Evolutionary conservation across 306 rosid genomes (phyloP), one percentile per base, ranked within the genome.

Genomic region (Glycine soja): DNA sequence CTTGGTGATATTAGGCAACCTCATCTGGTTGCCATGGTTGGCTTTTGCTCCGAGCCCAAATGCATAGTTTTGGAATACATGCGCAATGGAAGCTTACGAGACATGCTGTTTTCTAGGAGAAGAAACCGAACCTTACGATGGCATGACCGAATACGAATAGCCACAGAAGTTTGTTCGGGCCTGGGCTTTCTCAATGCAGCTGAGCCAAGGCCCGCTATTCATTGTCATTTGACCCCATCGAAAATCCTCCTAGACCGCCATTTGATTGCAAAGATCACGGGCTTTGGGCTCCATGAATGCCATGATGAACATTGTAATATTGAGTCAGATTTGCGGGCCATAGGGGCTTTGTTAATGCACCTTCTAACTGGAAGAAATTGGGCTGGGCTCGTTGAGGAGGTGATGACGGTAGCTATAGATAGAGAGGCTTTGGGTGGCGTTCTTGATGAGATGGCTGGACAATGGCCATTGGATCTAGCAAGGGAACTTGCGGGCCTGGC

Each of bases 391-490:
- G 34, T 76, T n/a, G 88, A 89, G 7, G 87, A 74, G 88, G 86
- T 87, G 4, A 45, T 87, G 81, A 38, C 16, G 4, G 4, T 10
- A 85, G 82, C 62, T 2, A 78, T 42, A 73, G 88, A 84, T 10
- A 80, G 14, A 67, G 81, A 65, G 0, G 80, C 75, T 7, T 48
- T 90, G 72, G 86, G 71, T 7, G 52, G 19, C 69, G 84, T 73
- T 72, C 65, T 91, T 42, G 97, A 94, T 43, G 79, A 84, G 59
- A 75, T 8, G 81, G 93, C 91, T 1, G 97, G 97, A 30, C 76
- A 68, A 3, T 94, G 97, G 98, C 94, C 97, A 0, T 72, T 84
- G 85, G 91, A 87, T 47, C 70, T 92, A 53, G 93, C 89, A 4
- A 80, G 77, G 62, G 84, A 81, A 11, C 80, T 92, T 16, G 80